Conservation (phyloP, 306 rosid species). For the Fagus crenata region DNA sequence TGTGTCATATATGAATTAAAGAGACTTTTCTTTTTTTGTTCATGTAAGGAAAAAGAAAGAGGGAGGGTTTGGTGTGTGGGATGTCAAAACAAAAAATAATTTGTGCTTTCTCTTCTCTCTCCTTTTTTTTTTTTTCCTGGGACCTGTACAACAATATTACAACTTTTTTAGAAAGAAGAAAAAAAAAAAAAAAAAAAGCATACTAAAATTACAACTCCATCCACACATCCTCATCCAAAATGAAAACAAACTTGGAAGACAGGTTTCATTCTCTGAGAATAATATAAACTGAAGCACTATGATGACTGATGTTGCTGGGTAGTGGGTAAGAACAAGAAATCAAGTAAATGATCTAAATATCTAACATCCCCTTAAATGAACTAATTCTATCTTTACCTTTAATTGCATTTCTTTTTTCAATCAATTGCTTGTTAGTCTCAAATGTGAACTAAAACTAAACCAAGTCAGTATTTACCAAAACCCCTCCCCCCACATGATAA, state of each 20-base stretch:
- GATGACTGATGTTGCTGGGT: not conserved
- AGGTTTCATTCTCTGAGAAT: not conserved
- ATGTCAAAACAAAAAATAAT: too few relatives aligned
- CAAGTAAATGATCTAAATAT: not conserved
- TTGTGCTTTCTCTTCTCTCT: too few relatives aligned
- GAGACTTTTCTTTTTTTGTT: too few relatives aligned
- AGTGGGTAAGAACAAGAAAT: not conserved
- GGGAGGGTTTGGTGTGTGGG: too few relatives aligned
- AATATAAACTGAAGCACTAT: not conserved
- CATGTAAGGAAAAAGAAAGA: too few relatives aligned
- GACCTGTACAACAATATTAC: too few relatives aligned
- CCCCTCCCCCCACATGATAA: not conserved
- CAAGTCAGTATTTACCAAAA: constrained; percentile 3
- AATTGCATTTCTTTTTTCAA: not conserved
- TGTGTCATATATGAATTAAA: too few relatives aligned
- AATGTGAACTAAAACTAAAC: not conserved
- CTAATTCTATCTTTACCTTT: not conserved
- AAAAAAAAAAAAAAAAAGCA: too few relatives aligned
- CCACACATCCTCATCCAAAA: too few relatives aligned
- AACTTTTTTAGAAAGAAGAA: too few relatives aligned
- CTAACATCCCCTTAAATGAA: not conserved
- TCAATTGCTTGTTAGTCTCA: constrained; percentile 1
- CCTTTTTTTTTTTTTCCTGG: too few relatives aligned
- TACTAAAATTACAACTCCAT: too few relatives aligned
- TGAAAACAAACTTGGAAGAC: not conserved